These are phyloP conservation scores for Backusella westeae DNA, from an alignment of 192 early-diverging fungal genomes.

Conservation along the genomic window DNA sequence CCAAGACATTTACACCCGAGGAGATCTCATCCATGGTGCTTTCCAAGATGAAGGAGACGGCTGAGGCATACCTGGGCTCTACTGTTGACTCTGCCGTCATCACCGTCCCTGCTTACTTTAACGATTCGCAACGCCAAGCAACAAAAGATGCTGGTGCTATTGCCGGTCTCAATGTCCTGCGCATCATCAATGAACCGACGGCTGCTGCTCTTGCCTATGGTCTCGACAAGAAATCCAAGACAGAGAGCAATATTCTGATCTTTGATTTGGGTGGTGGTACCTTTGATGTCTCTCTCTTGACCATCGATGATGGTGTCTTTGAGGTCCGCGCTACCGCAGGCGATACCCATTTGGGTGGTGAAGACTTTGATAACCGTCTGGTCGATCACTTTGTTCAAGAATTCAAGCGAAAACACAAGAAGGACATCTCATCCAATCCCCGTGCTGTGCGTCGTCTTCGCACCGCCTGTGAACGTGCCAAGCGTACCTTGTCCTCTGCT, in stretches of 20 bases:
- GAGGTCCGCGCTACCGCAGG: slow-evolving; percentile 98
- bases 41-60: slow-evolving; percentile 98
- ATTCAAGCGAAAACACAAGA: slow-evolving; percentile 99
- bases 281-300: slow-evolving; percentile 95
- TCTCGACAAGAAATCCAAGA: slow-evolving; percentile 80
- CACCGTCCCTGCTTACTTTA: slow-evolving; percentile 99
- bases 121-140: slow-evolving; percentile 92
- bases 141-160: slow-evolving; percentile 91
- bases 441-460: slow-evolving; percentile 95
- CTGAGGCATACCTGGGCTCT: slow-evolving; percentile 77
- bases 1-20: slow-evolving; percentile 92
- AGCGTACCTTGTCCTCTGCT: slow-evolving; percentile 92
- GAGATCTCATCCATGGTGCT: slow-evolving; percentile 95
- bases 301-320: slow-evolving; percentile 97
- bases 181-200: slow-evolving; percentile 94
- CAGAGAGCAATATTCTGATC: slow-evolving; percentile 94
- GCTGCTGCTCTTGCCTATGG: slow-evolving; percentile 91
- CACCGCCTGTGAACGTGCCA: slow-evolving; percentile 95
- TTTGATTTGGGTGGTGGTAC: slow-evolving; percentile 98
- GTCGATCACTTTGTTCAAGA: slow-evolving; percentile 92
- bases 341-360: slow-evolving; percentile 98
- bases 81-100: slow-evolving; percentile 87
- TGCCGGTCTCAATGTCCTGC: slow-evolving; percentile 82
- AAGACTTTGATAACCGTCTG: slow-evolving; percentile 98
- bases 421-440: slow-evolving; percentile 85